Base-by-base conservation (phyloP, 1,284 basidiomycete species). In the Cryptococcus hybrid region DNA sequence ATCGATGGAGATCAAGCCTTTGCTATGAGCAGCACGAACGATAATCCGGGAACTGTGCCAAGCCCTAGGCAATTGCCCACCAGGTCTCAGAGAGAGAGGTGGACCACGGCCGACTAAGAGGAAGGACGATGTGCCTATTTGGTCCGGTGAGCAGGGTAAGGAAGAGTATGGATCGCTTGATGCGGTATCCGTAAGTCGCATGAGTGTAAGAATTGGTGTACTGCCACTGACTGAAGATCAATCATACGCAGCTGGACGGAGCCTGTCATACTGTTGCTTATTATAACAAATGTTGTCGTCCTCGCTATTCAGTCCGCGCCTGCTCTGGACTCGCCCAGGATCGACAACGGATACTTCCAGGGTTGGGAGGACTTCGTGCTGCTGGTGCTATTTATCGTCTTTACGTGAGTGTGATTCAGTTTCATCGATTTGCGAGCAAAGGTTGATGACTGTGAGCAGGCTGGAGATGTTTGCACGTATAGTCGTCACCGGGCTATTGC, bases 391-490 rank as follows among this genome's bases (percentile, higher is more conserved):
- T 98, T 98, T 76, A 78, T 86, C 63, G 67, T 91, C 62, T 98
- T 93, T 82, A 94, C 92, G 86, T 89, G 77, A 68, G 90, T 85
- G 12, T 38, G 39, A 0, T 49, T 39, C n/a, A 9, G 11, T 42
- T 42, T 3, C 40, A 9, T 42, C 40, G 9, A 42, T 24, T 24
- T 24, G 24, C 24, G 43, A n/a, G 11, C 40, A 5, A 3, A 12
- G 38, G 34, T 36, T 38, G 18, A 36, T 34, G 5, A 18, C 37
- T n/a, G 55, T 39, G 36, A 24, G 8, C 62, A 92, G 90, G 4
- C 59, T 96, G 43, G 95, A 99, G 80, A 86, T 90, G 54, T 81
- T 90, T 60, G 90, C 90, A 44, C 87, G 94, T 24, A 93, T 96
- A 72, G 84, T 91, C 67, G 89, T 95, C 34, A 92, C 90, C 9